Evolutionary conservation across 2,329 filamentous ascomycete genomes (phyloP), one percentile per base, ranked within the genome.

Genomic region (Penicillium carneum): DNA sequence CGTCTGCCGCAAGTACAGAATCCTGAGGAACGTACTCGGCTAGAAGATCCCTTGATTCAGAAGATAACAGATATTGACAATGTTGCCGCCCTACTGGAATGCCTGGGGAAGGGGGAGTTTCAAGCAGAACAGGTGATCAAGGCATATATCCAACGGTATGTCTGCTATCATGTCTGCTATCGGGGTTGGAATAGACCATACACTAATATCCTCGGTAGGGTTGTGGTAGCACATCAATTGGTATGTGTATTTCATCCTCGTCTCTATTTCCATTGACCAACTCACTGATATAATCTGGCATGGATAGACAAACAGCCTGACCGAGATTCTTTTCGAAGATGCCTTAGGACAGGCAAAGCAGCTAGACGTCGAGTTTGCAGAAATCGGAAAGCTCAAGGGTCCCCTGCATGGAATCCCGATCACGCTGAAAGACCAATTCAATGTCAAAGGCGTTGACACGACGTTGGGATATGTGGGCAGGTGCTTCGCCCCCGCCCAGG

Each of bases 381-480:
- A 61, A 31, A 72, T 69, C 0, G 78, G 78, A 4, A 77, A 79
- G 65, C 66, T 80, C 14, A 78, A 84, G 66, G 84, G 84, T 3
- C 78, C 82, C 20, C 65, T 84, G 11, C 85, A 85, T 70, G 85
- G 84, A 0, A 71, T 87, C 2, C 84, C 84, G 0, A 78, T 87
- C 57, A 83, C 80, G 6, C 67, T 87, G 12, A 89, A 89, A 70
- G 87, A 89, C 53, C 85, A 86, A 14, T 89, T 88, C 72, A 83
- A 88, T 26, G 77, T 89, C 43, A 83, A 83, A 60, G 86, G 84
- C 1, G 71, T 82, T 3, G 84, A 88, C 55, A 82, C 83, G 0
- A 87, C 87, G 0, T 74, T 88, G 3, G 87, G 87, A 7, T 88
- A 88, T 64, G 83, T 86, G 1, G 79, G 78, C 9, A 77, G 78